Percentiles rank a stretch among this genome's conserved stretches.
Conservation (phyloP, 345 rosid genomes). For the Nephelium lappaceum region DNA sequence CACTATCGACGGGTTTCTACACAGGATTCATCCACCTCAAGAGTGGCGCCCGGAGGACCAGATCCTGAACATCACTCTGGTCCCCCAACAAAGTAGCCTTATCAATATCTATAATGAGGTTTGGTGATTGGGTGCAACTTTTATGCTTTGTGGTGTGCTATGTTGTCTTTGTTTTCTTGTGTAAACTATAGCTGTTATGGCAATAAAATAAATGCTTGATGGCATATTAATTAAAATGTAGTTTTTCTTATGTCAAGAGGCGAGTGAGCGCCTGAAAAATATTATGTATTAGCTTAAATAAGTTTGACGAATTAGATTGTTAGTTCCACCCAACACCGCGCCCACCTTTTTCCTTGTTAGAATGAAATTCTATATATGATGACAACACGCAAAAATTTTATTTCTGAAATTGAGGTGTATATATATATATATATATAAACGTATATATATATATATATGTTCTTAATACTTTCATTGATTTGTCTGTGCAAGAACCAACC, state of each 20-base stretch:
- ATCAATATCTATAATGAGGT: neutral
- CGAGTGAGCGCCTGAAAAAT: too few relatives aligned
- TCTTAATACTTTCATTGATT: neutral
- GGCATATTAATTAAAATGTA: neutral
- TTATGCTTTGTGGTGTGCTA: neutral
- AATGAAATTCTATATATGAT: too few relatives aligned
- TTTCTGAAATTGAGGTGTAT: too few relatives aligned
- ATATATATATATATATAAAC: too few relatives aligned
- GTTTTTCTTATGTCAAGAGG: neutral
- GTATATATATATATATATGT: too few relatives aligned
- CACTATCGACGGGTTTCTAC: constrained; percentile 14
- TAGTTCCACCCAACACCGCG: too few relatives aligned
- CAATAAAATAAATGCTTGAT: constrained; percentile 1
- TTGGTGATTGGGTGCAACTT: constrained; percentile 2
- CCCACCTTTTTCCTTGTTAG: too few relatives aligned
- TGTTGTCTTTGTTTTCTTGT: neutral
- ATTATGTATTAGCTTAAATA: too few relatives aligned
- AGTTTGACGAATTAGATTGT: too few relatives aligned
- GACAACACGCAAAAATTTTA: too few relatives aligned
- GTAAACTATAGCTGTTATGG: neutral
- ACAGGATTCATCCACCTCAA: neutral
- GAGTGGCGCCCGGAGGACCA: constrained; percentile 48
- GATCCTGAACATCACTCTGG: constrained; percentile 41
- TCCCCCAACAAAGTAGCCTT: constrained; percentile 11
- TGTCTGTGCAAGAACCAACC: neutral